These are phyloP conservation scores for Gorgonomyces haynaldii DNA, from an alignment of 192 early-diverging fungal species.

Conservation along the genomic window DNA sequence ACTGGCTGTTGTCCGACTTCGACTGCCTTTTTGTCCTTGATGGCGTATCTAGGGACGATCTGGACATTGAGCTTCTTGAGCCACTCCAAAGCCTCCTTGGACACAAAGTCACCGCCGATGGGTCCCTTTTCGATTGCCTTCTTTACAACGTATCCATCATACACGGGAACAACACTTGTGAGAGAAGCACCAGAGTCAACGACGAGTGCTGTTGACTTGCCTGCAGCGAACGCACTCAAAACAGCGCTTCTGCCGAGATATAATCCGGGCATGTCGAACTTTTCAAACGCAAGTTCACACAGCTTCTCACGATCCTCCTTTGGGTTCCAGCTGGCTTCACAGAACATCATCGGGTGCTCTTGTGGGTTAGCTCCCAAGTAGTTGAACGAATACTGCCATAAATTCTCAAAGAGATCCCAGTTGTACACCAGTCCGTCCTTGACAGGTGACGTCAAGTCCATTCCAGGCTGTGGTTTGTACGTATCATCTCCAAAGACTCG, in stretches of 20 bases:
- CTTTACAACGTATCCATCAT: conserved; percentile 90
- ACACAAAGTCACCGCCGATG: conserved; percentile 74
- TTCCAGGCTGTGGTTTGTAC: conserved; percentile 50
- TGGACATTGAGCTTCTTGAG: conserved; percentile 40
- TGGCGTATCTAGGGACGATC: conserved; percentile 72
- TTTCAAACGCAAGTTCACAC: conserved; percentile 90
- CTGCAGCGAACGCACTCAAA: conserved; percentile 84
- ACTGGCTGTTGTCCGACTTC: conserved; percentile 52
- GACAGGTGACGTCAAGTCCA: conserved; percentile 78
- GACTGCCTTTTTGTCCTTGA: conserved; percentile 63
- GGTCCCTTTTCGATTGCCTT: conserved; percentile 61
- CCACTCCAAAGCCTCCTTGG: conserved; percentile 56
- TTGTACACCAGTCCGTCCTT: conserved; percentile 86
- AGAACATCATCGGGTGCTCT: conserved; percentile 85
- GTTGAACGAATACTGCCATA: conserved; percentile 80
- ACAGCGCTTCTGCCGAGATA: conserved; percentile 87
- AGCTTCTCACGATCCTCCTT: conserved; percentile 73
- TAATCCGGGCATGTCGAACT: conserved; percentile 82
- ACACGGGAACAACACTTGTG: conserved; percentile 89
- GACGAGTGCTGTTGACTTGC: conserved; percentile 76
- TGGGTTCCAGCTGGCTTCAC: conserved; percentile 88
- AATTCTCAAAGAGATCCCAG: conserved; percentile 86
- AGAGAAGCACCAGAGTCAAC: conserved; percentile 82
- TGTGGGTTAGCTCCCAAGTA: conserved; percentile 59
- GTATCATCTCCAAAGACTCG: conserved; percentile 30